A percentile compares a stretch with the other conserved stretches of the same genome.
Evolutionary conservation across 2,329 filamentous ascomycete genomes (phyloP).

Genomic region (Penicillium hordei): DNA sequence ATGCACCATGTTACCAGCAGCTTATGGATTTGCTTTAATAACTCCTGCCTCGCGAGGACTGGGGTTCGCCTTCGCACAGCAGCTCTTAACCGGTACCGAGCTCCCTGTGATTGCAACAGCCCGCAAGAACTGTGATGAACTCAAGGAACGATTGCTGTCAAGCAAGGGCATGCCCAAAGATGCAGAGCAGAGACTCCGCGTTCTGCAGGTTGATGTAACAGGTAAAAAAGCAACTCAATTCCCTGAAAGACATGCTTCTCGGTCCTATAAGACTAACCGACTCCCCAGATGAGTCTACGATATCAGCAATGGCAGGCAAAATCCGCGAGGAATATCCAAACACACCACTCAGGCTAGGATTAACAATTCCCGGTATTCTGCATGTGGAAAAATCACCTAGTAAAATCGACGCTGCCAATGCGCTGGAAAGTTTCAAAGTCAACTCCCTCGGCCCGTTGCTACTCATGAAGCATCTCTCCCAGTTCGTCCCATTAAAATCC

Average conservation of each 20-base stretch:
- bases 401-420: constrained; percentile 61
- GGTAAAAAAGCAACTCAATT: constrained; percentile 39
- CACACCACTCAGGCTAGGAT: constrained; percentile 64
- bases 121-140: constrained; percentile 52
- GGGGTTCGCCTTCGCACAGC: constrained; percentile 60
- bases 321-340: constrained; percentile 57
- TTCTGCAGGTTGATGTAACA: constrained; percentile 58
- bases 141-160: constrained; percentile 52
- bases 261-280: neutral
- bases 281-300: constrained; percentile 59
- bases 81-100: constrained; percentile 56
- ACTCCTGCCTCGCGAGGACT: constrained; percentile 64
- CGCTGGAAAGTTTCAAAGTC: constrained; percentile 68
- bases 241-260: neutral
- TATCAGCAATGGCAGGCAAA: constrained; percentile 56
- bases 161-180: constrained; percentile 45
- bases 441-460: constrained; percentile 75
- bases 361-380: constrained; percentile 70
- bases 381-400: constrained; percentile 69
- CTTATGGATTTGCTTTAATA: constrained; percentile 37
- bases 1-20: constrained; percentile 8
- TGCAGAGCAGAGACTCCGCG: constrained; percentile 49
- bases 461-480: constrained; percentile 71
- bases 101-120: constrained; percentile 63
- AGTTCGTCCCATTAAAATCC: constrained; percentile 64